Evolutionary conservation across 768 basidiomycete species (phyloP), one percentile per base, ranked within the genome.

Genomic region (Auriculariales sp.): DNA sequence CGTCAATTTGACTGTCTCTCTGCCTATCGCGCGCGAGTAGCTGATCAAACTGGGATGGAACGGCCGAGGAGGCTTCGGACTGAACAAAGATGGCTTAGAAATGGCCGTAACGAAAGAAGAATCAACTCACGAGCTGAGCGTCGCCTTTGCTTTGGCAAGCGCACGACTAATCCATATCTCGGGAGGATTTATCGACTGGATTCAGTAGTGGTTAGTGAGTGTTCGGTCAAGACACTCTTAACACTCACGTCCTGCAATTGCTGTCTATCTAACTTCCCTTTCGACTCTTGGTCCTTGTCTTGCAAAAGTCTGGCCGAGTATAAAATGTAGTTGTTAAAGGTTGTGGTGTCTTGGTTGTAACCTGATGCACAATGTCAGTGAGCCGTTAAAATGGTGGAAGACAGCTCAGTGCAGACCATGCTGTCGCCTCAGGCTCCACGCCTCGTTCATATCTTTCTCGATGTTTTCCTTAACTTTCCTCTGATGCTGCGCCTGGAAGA

Each of bases 1-100:
- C 68, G 47, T 87, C 81, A 29, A 90, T 82, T 48, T 66, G 71
- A 44, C 74, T 71, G 49, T 86, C 81, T 56, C 71, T 78, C 33
- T 64, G 61, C 11, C 71, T 74, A 7, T 70, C 68, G 11, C 65
- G 62, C 29, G 71, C 59, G 35, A 71, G 72, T 7, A 83, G 68
- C 57, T 73, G 71, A 17, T 87, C 80, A 39, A 78, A 67, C 9
- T 71, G 59, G 79, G 77, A 2, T 68, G 66, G 58, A 74, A 81
- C 11, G 76, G 74, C 48, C 62, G 65, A 2, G 68, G 66, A 25
- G 81, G 79, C 58, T 71, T 75, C 7, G 78, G 79, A 22, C 77
- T 81, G 49, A 52, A 34, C 48, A 47, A 31, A 15, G 46, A 50
- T 49, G 49, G 22, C 31, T 22, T 50, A 53, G 42, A 44, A 19